A percentile compares a stretch with the other conserved stretches of the same genome.
Conservation (phyloP, 768 basidiomycete species). For the Glaciozyma martinii region DNA sequence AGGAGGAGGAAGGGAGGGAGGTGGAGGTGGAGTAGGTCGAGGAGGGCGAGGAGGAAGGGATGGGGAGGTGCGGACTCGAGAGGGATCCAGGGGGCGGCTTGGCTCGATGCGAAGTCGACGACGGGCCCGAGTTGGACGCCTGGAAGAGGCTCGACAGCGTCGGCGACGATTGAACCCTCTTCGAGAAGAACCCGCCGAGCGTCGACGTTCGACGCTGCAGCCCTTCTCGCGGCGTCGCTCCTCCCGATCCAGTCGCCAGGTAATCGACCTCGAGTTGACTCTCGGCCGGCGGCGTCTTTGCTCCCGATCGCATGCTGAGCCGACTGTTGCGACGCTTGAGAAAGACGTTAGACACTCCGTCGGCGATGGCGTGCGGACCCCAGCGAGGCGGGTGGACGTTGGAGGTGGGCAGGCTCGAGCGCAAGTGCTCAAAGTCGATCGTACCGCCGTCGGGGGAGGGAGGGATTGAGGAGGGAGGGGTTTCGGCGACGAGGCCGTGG, state of each 20-base stretch:
- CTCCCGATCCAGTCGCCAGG: too few relatives aligned
- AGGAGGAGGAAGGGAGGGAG: background rate
- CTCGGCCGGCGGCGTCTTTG: background rate
- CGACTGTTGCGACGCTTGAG: slow-evolving; percentile 22
- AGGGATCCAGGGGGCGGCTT: background rate
- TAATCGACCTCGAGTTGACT: background rate
- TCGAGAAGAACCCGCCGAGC: slow-evolving; percentile 11
- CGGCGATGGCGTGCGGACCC: slow-evolving; percentile 7
- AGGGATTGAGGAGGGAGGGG: slow-evolving; percentile 26
- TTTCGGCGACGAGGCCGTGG: slow-evolving; percentile 12
- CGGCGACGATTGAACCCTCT: slow-evolving; percentile 11
- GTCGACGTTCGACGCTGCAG: slow-evolving; percentile 18
- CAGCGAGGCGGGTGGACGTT: background rate
- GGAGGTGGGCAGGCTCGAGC: background rate
- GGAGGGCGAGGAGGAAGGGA: background rate
- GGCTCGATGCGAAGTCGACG: background rate
- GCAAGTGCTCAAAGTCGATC: slow-evolving; percentile 10
- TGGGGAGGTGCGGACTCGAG: slow-evolving; percentile 17
- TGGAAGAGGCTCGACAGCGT: slow-evolving; percentile 13
- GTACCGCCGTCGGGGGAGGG: slow-evolving; percentile 18
- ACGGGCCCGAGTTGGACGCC: background rate
- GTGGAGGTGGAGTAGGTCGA: background rate
- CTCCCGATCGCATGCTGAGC: slow-evolving; percentile 16
- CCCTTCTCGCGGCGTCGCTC: background rate
- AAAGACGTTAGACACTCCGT: slow-evolving; percentile 20